Base-by-base conservation (phyloP, 176 grass and related monocot species). In the Aegilops speltoides region DNA sequence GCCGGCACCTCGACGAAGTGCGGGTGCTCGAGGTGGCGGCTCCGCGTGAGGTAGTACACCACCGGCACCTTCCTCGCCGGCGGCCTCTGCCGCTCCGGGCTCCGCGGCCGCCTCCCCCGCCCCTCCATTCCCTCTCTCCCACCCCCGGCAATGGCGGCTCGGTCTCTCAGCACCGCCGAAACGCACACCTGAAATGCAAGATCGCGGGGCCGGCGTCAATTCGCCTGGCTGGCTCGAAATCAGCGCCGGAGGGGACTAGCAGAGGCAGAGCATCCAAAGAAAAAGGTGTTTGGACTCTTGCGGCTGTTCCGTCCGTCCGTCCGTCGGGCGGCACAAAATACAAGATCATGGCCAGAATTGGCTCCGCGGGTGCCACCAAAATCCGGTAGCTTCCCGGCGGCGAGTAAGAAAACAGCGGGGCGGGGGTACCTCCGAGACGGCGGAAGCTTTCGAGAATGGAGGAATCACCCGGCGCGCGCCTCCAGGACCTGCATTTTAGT, bases 41-140 rank as follows among this genome's bases (percentile, higher is more conserved):
- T 99, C 82, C 97, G 92, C n/a, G 89, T 94, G 85, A 99, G 90
- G 79, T 99, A 99, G 83, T 99, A 99, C 13, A 99, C 90, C 79
- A 99, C 92, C 4, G 97, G 92, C 67, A 98, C 95, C 83, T 88
- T 95, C 79, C 76, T 74, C 70, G 79, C 16, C 75, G 74, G 2
- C 31, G 84, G 84, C 66, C 84, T 86, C 69, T 69, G 76, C 33
- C 76, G 80, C 80, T 87, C 82, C 65, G 88, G 85, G 33, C 72
- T 89, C 85, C 82, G 68, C 43, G 82, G 81, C 85, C 85, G 82
- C 77, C 89, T 85, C 68, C 86, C 67, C 6, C 84, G 64, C 38
- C 79, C 64, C 80, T 88, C 83, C 92, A 91, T 91, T 15, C 17
- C 6, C 33, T 48, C 45, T 15, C 16, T 0, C 69, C 26, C 33